phyloP scores from a whole-genome alignment of 208 protist species.

The Phytomonas sp. region DNA sequence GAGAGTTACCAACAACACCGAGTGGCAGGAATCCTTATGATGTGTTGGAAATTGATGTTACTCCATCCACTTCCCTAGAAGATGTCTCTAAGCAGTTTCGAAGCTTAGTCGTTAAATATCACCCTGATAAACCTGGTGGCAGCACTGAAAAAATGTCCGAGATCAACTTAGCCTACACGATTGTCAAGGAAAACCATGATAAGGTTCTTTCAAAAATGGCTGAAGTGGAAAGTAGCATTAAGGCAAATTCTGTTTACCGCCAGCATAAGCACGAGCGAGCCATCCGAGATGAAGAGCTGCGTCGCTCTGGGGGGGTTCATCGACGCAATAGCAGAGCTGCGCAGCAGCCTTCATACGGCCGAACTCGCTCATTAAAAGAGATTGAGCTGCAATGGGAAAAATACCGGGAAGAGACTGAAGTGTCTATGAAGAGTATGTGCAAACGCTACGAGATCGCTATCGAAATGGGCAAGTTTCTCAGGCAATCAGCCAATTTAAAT shows the following conservation, averaged over 20 bases:
- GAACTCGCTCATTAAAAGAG: conserved; percentile 56
- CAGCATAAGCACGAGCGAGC: conserved; percentile 58
- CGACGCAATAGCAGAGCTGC: background rate
- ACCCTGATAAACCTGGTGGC: conserved; percentile 84
- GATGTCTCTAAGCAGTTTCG: conserved; percentile 85
- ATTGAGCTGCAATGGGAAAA: conserved; percentile 65
- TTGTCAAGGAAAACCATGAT: conserved; percentile 82
- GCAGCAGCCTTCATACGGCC: conserved; percentile 11
- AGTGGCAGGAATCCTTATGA: conserved; percentile 86
- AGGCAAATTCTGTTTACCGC: conserved; percentile 46
- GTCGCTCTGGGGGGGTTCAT: conserved; percentile 66
- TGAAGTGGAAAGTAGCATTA: conserved; percentile 46
- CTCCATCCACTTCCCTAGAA: conserved; percentile 54
- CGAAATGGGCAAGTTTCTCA: conserved; percentile 76
- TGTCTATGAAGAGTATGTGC: conserved; percentile 72
- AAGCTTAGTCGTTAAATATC: conserved; percentile 74
- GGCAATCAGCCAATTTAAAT: conserved; percentile 71
- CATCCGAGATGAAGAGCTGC: conserved; percentile 63
- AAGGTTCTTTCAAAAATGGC: conserved; percentile 50
- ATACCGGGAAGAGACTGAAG: conserved; percentile 65
- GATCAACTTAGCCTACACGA: conserved; percentile 84
- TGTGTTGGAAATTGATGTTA: conserved; percentile 80
- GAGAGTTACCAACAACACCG: conserved; percentile 74
- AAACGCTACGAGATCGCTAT: conserved; percentile 84
- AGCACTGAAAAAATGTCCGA: conserved; percentile 88